Percentiles rank a stretch among this genome's conserved stretches.
phyloP scores from a whole-genome alignment of 2,329 filamentous ascomycete species.

The Coniochaeta sp. region DNA sequence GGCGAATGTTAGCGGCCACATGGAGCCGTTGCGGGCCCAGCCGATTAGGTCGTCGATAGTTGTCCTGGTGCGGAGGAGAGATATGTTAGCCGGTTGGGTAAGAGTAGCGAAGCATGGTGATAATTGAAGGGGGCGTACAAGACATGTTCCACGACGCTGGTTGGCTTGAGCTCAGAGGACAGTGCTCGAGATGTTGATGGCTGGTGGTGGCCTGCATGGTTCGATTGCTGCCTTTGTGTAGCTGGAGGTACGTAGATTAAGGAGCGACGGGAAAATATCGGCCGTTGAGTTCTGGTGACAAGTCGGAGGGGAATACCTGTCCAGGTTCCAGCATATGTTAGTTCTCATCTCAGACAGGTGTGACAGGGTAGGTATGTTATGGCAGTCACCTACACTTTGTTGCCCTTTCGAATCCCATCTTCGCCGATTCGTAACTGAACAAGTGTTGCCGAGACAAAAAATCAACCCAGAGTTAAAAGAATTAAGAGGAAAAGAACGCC shows the following conservation, averaged over 20 bases:
- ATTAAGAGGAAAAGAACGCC: not conserved
- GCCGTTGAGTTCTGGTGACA: not conserved
- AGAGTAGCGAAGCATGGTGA: not conserved
- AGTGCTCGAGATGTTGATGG: not conserved
- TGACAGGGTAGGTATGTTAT: not conserved
- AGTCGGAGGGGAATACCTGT: not conserved
- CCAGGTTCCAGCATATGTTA: not conserved
- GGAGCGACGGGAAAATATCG: not conserved
- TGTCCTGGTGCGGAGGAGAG: slow-evolving; percentile 30
- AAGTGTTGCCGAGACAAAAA: not conserved
- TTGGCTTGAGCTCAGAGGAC: not conserved
- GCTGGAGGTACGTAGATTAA: not conserved
- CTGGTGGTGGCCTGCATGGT: not conserved
- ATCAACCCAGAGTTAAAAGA: not conserved
- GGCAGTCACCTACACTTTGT: not conserved
- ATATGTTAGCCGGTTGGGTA: not conserved
- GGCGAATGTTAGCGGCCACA: slow-evolving; percentile 86
- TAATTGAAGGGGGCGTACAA: not conserved
- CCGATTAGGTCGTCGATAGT: slow-evolving; percentile 74
- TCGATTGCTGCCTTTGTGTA: not conserved
- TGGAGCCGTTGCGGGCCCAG: slow-evolving; percentile 76
- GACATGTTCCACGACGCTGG: not conserved
- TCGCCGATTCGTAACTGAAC: not conserved
- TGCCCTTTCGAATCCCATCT: not conserved
- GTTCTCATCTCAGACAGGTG: not conserved